Evolutionary conservation across 495 filamentous ascomycete genomes (phyloP).

Genomic region (Penicillium parvum): DNA sequence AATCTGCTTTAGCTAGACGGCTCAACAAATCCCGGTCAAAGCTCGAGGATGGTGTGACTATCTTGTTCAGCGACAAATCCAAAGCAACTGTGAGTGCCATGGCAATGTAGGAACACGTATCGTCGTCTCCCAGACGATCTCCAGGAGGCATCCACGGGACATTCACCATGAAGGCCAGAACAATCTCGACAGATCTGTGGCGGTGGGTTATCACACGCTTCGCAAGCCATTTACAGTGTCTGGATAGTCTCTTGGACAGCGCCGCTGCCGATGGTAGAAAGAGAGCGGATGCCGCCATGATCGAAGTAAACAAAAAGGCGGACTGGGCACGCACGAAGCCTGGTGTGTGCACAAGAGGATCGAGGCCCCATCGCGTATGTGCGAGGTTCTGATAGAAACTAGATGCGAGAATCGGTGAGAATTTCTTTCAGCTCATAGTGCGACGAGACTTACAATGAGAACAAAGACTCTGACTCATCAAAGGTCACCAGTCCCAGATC

Average conservation of each 20-base stretch:
- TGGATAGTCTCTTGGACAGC: slow-evolving; percentile 57
- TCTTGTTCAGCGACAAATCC: slow-evolving; percentile 66
- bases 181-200: slow-evolving; percentile 65
- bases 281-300: slow-evolving; percentile 58
- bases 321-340: slow-evolving; percentile 62
- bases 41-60: slow-evolving; percentile 52
- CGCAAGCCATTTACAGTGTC: slow-evolving; percentile 60
- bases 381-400: slow-evolving; percentile 68
- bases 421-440: background rate
- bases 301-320: slow-evolving; percentile 66
- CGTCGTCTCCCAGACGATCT: slow-evolving; percentile 62
- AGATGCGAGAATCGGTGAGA: background rate
- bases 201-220: slow-evolving; percentile 54
- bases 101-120: slow-evolving; percentile 66
- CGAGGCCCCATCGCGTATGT: slow-evolving; percentile 71
- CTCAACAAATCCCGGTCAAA: slow-evolving; percentile 45
- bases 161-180: slow-evolving; percentile 72
- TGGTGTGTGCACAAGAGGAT: slow-evolving; percentile 59
- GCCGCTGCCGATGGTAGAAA: slow-evolving; percentile 60
- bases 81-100: slow-evolving; percentile 65
- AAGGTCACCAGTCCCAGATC: slow-evolving; percentile 59
- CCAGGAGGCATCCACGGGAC: slow-evolving; percentile 73
- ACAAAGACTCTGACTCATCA: slow-evolving; percentile 58
- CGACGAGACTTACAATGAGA: slow-evolving; percentile 51
- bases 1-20: slow-evolving; percentile 56